These are phyloP conservation scores for Fusarium bulbicola DNA, from an alignment of 2,329 filamentous ascomycete genomes.

Conservation along the genomic window DNA sequence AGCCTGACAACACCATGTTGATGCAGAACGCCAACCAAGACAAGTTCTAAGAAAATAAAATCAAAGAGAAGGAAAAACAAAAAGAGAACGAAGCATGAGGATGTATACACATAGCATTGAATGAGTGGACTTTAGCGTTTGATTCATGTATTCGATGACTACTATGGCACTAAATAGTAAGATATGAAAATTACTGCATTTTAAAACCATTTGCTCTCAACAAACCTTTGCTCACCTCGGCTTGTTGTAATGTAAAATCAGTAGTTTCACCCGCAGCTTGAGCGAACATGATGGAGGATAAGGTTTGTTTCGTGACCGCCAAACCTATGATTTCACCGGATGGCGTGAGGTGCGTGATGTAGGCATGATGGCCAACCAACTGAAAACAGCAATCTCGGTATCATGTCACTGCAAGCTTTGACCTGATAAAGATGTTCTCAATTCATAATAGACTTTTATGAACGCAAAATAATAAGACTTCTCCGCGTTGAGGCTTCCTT, in stretches of 20 bases:
- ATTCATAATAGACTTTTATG: background rate
- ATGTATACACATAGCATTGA: conserved; percentile 6
- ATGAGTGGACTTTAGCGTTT: conserved; percentile 22
- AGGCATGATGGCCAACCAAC: background rate
- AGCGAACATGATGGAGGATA: background rate
- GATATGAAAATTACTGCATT: background rate
- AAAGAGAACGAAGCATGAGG: background rate
- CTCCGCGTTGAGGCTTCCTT: conserved; percentile 29
- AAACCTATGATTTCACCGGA: too few species aligned
- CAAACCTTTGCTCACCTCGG: rapidly evolving
- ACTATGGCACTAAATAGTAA: background rate
- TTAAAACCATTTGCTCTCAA: background rate
- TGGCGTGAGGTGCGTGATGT: rapidly evolving
- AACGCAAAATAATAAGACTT: background rate
- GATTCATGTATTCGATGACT: conserved; percentile 7
- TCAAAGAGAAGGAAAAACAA: background rate
- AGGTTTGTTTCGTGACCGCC: background rate
- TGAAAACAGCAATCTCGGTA: background rate
- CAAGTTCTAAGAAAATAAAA: conserved; percentile 32
- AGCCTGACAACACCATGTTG: conserved; percentile 43
- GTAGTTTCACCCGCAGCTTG: too few species aligned
- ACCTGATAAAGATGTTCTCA: background rate
- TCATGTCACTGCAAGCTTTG: rapidly evolving
- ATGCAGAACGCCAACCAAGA: conserved; percentile 44
- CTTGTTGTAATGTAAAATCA: too few species aligned